Base-by-base conservation (phyloP, 306 rosid genomes). In the Vachellia pachyceras region DNA sequence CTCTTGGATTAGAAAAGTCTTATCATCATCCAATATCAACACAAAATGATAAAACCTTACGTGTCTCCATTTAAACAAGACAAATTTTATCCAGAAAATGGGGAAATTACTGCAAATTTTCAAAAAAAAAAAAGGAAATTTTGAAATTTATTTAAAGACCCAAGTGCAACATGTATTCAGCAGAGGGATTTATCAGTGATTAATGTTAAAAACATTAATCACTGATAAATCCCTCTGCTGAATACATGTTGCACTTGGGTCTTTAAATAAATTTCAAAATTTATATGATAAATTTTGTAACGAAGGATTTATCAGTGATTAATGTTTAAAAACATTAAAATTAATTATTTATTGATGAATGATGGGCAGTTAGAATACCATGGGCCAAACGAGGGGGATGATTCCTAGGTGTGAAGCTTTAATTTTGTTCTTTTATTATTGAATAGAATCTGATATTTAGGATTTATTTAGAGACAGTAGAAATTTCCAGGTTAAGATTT, bases 351-450 rank as follows among this genome's bases (percentile, higher is more conserved):
- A 22, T 46, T 23, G 40, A 22, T 35, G 69, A 44, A 13, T 22
- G 40, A 54, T 0, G n/a, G 0, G 47, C 3, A 44, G 12, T 45
- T 22, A 47, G 46, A 29, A 70, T 29, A 46, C 8, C 44, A 5
- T 75, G 87, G 79, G 82, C 81, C 7, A 69, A 61, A 68, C 47
- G 39, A 42, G 61, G 76, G 41, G 58, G 46, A 40, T 67, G n/a
- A 42, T 69, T 68, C 58, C 46, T 77, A 35, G 37, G 17, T n/a
- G 20, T 3, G 5, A 54, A 15, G 5, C 15, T 52, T 29, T 29
- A 29, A 29, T 29, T 73, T 17, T n/a, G 7, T 20, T 35, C 0
- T 49, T 54, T 73, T 50, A 35, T 33, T 49, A 36, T 73, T 73
- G n/a, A 73, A 6, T 50, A 36, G 35, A 55, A 12, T 36, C 14